These are phyloP conservation scores for Verticillium isaacii DNA, from an alignment of 2,329 filamentous ascomycete species.

Conservation along the genomic window DNA sequence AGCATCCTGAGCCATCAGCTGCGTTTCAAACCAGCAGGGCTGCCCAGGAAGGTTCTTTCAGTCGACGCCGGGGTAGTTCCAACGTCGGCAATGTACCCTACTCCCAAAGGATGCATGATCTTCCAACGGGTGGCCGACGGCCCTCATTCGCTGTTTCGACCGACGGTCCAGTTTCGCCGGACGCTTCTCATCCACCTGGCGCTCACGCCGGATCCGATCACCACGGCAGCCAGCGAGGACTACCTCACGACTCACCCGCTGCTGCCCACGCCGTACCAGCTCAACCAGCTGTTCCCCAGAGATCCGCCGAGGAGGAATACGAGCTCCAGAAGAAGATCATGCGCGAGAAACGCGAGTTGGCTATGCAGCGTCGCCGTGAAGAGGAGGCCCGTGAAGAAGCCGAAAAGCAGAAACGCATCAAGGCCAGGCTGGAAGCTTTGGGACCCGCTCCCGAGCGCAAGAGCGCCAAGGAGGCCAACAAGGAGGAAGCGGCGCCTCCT, in stretches of 20 bases:
- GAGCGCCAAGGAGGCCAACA: conserved; percentile 46
- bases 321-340: conserved; percentile 67
- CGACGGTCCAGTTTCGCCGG: conserved; percentile 46
- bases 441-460: conserved; percentile 60
- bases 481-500: conserved; percentile 37
- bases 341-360: conserved; percentile 64
- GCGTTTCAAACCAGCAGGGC: conserved; percentile 78
- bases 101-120: background rate
- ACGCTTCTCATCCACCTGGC: conserved; percentile 33
- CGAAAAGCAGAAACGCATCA: conserved; percentile 65
- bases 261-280: conserved; percentile 31
- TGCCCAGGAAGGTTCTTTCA: conserved; percentile 62
- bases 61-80: conserved; percentile 78
- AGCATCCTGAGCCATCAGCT: conserved; percentile 74
- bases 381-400: conserved; percentile 69
- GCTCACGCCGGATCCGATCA: conserved; percentile 18
- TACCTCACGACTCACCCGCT: conserved; percentile 37
- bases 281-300: conserved; percentile 26
- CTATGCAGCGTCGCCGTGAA: conserved; percentile 62
- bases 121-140: conserved; percentile 28
- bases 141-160: conserved; percentile 44
- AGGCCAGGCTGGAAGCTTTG: conserved; percentile 66
- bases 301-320: conserved; percentile 47
- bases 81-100: conserved; percentile 49
- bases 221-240: conserved; percentile 1